Conservation (phyloP, 2,329 filamentous ascomycete species). For the Xylariaceae sp. region DNA sequence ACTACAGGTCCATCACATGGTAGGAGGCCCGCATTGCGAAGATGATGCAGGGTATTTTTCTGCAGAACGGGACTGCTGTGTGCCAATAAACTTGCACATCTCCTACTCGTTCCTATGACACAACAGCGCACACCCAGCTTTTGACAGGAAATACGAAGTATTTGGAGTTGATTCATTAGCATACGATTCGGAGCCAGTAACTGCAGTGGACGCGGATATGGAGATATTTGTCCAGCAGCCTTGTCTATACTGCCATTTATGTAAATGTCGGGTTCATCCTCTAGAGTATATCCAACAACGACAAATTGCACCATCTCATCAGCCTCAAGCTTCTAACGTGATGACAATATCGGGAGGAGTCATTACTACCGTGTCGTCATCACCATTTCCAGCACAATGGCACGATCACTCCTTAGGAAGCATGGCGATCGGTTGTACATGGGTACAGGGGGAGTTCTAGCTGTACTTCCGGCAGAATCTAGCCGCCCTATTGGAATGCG, state of each 20-base stretch:
- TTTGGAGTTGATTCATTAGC: slow-evolving; percentile 18
- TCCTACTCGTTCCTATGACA: slow-evolving; percentile 6
- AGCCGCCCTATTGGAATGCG: slow-evolving; percentile 31
- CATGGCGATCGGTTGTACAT: slow-evolving; percentile 27
- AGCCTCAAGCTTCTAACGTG: no score
- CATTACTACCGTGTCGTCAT: slow-evolving; percentile 12
- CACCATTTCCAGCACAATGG: slow-evolving; percentile 7
- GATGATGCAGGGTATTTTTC: slow-evolving; percentile 24
- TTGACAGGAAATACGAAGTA: slow-evolving; percentile 7
- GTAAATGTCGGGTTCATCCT: slow-evolving; percentile 11
- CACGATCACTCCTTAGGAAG: slow-evolving; percentile 13
- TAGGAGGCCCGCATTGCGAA: slow-evolving; percentile 28
- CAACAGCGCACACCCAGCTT: slow-evolving; percentile 11
- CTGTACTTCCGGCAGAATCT: slow-evolving; percentile 28
- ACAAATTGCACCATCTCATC: no score
- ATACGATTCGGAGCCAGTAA: background rate
- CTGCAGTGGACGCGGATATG: no score
- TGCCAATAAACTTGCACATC: slow-evolving; percentile 16
- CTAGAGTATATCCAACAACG: slow-evolving; percentile 3
- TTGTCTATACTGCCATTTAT: no score
- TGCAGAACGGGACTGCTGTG: slow-evolving; percentile 20
- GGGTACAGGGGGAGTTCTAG: slow-evolving; percentile 17
- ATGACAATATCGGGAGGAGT: slow-evolving; percentile 13
- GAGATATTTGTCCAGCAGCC: no score
- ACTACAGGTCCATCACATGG: slow-evolving; percentile 6